Conservation (phyloP, 495 filamentous ascomycete genomes). For the Trichoderma parareesei region DNA sequence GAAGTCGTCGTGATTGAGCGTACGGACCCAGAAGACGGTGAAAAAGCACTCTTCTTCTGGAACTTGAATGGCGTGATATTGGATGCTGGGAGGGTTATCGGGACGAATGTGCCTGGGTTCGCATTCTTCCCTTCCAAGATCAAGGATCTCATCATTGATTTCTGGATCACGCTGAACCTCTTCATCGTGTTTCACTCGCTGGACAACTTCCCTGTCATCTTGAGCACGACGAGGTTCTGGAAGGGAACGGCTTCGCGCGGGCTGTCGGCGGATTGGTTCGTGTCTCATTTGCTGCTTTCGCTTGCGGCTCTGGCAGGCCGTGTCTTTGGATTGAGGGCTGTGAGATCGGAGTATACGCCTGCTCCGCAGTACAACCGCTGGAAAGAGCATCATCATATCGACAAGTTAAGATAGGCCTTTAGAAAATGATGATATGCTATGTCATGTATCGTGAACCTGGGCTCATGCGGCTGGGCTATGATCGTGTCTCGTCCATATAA, state of each 20-base stretch:
- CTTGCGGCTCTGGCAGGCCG: background rate
- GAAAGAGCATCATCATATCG: background rate
- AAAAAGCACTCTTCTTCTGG: slow-evolving; percentile 29
- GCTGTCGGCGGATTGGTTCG: background rate
- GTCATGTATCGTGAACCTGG: background rate
- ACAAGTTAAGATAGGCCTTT: background rate
- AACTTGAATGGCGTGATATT: slow-evolving; percentile 27
- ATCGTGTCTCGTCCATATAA: no score
- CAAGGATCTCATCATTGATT: background rate
- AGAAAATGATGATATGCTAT: background rate
- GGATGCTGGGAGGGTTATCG: slow-evolving; percentile 10
- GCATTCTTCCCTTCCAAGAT: background rate
- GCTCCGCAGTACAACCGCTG: background rate
- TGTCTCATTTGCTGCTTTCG: background rate
- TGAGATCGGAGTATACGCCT: slow-evolving; percentile 1
- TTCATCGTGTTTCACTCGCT: background rate
- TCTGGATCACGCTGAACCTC: background rate
- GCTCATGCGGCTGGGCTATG: no score
- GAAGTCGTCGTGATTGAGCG: slow-evolving; percentile 27
- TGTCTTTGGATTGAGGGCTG: background rate
- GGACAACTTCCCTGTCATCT: background rate
- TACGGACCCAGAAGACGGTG: slow-evolving; percentile 24
- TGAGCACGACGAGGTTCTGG: background rate
- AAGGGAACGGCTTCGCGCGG: background rate
- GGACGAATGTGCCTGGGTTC: background rate